These are phyloP conservation scores for Solanum gracilifrons DNA, from an alignment of 257 asterid species.

Conservation along the genomic window DNA sequence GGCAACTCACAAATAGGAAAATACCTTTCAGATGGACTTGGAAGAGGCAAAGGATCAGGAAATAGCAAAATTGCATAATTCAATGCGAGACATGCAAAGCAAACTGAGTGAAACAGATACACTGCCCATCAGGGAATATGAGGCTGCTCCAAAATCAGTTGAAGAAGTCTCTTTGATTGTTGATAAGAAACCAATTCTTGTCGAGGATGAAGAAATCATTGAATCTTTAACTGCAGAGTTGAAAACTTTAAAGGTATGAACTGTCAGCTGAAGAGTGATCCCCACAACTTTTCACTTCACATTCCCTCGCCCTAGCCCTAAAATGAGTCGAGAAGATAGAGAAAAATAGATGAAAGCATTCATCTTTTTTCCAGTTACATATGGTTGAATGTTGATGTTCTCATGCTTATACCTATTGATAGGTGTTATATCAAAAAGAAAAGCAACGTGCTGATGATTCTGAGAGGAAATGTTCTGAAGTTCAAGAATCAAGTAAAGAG, in stretches of 20 bases:
- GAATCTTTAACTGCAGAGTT: slow-evolving; percentile 67
- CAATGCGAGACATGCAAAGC: slow-evolving; percentile 60
- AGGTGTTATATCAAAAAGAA: slow-evolving; percentile 64
- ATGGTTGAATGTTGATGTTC: not conserved
- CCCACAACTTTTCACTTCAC: not conserved
- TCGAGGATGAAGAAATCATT: slow-evolving; percentile 66
- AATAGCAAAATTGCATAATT: slow-evolving; percentile 52
- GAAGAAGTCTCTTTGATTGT: slow-evolving; percentile 67
- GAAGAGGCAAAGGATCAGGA: slow-evolving; percentile 79
- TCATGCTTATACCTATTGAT: not conserved
- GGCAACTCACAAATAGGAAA: not conserved
- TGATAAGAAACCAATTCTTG: slow-evolving; percentile 57
- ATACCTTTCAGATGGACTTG: slow-evolving; percentile 50
- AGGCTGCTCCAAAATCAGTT: slow-evolving; percentile 67
- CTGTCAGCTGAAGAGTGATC: slow-evolving; percentile 7
- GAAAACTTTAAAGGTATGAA: slow-evolving; percentile 60
- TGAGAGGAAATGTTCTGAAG: slow-evolving; percentile 57
- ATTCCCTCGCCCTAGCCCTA: not conserved
- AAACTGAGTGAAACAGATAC: slow-evolving; percentile 67
- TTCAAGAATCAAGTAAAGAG: slow-evolving; percentile 53
- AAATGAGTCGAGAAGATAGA: not conserved
- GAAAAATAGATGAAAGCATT: not conserved
- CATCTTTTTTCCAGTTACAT: not conserved
- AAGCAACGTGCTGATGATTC: slow-evolving; percentile 69
- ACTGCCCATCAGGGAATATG: slow-evolving; percentile 57